These are phyloP conservation scores for Ceratobasidium sp. DNA, from an alignment of 1,284 basidiomycete species.

Conservation along the genomic window DNA sequence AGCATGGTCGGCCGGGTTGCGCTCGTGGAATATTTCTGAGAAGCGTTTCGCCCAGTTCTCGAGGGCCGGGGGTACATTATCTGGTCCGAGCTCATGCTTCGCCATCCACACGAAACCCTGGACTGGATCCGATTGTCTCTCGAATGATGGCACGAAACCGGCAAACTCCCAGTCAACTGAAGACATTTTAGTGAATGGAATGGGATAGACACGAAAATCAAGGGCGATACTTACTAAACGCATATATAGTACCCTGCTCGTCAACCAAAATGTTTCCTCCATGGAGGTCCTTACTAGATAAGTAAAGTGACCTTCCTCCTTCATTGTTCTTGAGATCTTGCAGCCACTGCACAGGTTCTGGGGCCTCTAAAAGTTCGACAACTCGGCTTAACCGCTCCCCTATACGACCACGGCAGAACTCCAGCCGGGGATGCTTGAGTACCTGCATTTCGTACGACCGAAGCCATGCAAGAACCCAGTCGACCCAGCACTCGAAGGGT, in stretches of 20 bases:
- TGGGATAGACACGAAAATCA: not conserved
- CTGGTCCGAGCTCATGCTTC: not conserved
- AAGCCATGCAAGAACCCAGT: slow-evolving; percentile 17
- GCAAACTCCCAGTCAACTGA: slow-evolving; percentile 25
- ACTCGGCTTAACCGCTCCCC: not conserved
- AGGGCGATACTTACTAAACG: slow-evolving; percentile 1
- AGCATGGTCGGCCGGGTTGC: not conserved
- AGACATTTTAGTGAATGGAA: not conserved
- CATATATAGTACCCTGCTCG: slow-evolving; percentile 10
- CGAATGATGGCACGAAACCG: slow-evolving; percentile 6
- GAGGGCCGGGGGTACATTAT: not conserved
- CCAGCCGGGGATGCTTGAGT: not conserved
- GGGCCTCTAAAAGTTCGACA: not conserved
- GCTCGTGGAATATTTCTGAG: not conserved
- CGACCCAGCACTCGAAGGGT: not conserved
- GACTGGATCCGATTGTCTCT: not conserved
- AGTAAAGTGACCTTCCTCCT: slow-evolving; percentile 6
- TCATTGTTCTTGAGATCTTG: slow-evolving; percentile 6
- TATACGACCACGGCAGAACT: slow-evolving; percentile 5
- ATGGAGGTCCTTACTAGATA: slow-evolving; percentile 17
- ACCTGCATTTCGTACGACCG: slow-evolving; percentile 8
- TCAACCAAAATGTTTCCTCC: slow-evolving; percentile 12
- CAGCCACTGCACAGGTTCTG: not conserved
- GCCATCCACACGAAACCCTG: slow-evolving; percentile 3
- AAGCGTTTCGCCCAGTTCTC: slow-evolving; percentile 4